phyloP scores from a whole-genome alignment of 805 yeast species.

The Kodamaea lidongshanica region DNA sequence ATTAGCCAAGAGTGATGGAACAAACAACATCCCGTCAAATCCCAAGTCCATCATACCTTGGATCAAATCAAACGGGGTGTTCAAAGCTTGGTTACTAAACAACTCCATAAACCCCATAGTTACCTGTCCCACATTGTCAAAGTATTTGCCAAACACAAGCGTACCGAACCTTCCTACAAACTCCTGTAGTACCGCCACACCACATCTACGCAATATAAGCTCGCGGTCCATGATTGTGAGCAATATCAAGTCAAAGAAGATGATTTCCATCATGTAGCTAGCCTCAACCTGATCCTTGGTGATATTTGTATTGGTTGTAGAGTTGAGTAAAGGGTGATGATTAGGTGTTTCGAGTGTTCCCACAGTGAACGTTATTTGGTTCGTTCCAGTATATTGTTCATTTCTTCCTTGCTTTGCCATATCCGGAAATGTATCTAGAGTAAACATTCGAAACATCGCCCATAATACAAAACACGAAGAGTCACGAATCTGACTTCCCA shows the following conservation, averaged over 20 bases:
- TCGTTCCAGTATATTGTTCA: too few species aligned
- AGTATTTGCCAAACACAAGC: slow-evolving; percentile 21
- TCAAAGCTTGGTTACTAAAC: slow-evolving; percentile 41
- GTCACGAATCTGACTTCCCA: slow-evolving; percentile 73
- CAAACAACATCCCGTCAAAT: slow-evolving; percentile 20
- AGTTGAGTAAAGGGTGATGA: background rate
- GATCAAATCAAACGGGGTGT: slow-evolving; percentile 15
- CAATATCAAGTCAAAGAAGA: slow-evolving; percentile 37
- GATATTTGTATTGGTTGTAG: too few species aligned
- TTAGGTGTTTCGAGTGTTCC: slow-evolving; percentile 16
- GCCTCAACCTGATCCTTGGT: background rate
- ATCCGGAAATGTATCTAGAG: slow-evolving; percentile 10
- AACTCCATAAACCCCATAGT: slow-evolving; percentile 51
- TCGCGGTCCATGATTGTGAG: slow-evolving; percentile 68
- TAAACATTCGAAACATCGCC: slow-evolving; percentile 53
- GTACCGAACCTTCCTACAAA: slow-evolving; percentile 69
- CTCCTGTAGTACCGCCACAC: slow-evolving; percentile 84
- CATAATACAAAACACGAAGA: slow-evolving; percentile 82
- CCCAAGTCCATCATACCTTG: slow-evolving; percentile 20
- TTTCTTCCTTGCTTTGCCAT: too few species aligned
- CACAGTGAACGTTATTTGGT: slow-evolving; percentile 13
- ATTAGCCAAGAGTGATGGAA: too few species aligned
- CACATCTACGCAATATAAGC: slow-evolving; percentile 68
- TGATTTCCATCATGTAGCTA: slow-evolving; percentile 14
- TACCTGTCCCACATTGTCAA: slow-evolving; percentile 21